Evolutionary conservation across 768 basidiomycete species (phyloP).

Genomic region (Leccinum olivaceopallidum): DNA sequence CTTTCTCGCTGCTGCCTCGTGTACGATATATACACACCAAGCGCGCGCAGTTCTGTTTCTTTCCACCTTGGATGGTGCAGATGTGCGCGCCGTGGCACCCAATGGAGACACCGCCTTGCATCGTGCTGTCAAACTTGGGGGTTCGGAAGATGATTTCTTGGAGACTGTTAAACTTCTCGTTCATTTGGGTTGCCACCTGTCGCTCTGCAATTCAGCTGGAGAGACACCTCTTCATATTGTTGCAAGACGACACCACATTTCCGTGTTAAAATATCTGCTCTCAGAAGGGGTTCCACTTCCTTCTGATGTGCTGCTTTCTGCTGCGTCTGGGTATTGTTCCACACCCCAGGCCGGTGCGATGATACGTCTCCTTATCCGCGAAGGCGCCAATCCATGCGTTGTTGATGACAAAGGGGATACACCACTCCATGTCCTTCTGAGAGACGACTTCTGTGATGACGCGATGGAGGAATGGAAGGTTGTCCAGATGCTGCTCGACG

Average conservation of each 20-base stretch:
- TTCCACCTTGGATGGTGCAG: background rate
- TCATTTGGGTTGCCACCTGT: background rate
- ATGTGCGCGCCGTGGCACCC: background rate
- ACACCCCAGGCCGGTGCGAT: rapidly evolving
- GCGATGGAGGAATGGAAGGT: background rate
- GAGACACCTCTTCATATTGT: background rate
- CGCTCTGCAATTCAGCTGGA: background rate
- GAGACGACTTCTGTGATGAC: background rate
- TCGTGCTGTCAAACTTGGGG: background rate
- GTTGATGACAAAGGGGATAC: background rate
- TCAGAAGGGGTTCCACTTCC: no score
- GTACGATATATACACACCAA: background rate
- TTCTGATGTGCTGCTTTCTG: no score
- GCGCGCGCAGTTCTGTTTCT: background rate
- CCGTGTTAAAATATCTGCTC: background rate
- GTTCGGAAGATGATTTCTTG: background rate
- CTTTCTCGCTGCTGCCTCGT: background rate
- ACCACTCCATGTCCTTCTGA: background rate
- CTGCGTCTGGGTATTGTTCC: no score
- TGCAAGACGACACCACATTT: background rate
- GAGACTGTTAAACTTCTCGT: background rate
- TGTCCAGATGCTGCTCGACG: background rate
- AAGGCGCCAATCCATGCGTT: background rate
- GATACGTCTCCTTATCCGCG: background rate
- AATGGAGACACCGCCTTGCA: background rate